These are phyloP conservation scores for Chalaropsis ovoidea DNA, from an alignment of 2,329 filamentous ascomycete species.

Conservation along the genomic window DNA sequence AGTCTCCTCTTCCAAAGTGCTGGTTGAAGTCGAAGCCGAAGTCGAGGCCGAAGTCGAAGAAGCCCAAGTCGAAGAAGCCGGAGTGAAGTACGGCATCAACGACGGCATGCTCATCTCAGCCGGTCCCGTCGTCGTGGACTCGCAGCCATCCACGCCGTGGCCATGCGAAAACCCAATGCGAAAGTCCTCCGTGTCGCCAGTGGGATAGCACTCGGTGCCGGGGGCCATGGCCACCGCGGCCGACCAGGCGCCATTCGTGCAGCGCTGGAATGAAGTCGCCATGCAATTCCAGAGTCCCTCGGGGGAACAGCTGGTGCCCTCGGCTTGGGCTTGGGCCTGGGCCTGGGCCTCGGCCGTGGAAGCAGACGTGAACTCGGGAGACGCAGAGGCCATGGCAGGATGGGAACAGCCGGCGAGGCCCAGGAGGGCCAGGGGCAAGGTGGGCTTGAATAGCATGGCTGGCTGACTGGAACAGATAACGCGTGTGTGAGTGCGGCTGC, in stretches of 20 bases:
- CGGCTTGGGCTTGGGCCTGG: slow-evolving; percentile 29
- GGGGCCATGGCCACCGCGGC: slow-evolving; percentile 36
- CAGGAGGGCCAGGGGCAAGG: background rate
- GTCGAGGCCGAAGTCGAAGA: background rate
- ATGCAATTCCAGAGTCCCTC: slow-evolving; percentile 50
- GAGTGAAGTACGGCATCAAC: background rate
- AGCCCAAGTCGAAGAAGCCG: background rate
- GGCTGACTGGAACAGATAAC: background rate
- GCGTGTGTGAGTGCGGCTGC: background rate
- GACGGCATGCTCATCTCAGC: background rate
- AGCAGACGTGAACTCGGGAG: background rate
- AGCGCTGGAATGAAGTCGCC: slow-evolving; percentile 41
- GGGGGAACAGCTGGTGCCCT: slow-evolving; percentile 35
- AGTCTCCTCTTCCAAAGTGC: background rate
- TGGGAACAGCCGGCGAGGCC: background rate
- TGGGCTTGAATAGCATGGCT: slow-evolving; percentile 3
- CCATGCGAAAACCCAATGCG: slow-evolving; percentile 28
- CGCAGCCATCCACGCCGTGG: background rate
- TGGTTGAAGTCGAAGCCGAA: background rate
- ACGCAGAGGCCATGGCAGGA: background rate
- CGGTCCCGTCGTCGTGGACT: background rate
- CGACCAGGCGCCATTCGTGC: slow-evolving; percentile 41
- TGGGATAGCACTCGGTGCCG: slow-evolving; percentile 40
- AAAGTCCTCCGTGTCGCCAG: slow-evolving; percentile 37
- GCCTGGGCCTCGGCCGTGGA: background rate